A percentile compares a stretch with the other conserved stretches of the same genome.
Evolutionary conservation across 1,139 yeast genomes (phyloP).

Genomic region (Tardiomyces blankii): DNA sequence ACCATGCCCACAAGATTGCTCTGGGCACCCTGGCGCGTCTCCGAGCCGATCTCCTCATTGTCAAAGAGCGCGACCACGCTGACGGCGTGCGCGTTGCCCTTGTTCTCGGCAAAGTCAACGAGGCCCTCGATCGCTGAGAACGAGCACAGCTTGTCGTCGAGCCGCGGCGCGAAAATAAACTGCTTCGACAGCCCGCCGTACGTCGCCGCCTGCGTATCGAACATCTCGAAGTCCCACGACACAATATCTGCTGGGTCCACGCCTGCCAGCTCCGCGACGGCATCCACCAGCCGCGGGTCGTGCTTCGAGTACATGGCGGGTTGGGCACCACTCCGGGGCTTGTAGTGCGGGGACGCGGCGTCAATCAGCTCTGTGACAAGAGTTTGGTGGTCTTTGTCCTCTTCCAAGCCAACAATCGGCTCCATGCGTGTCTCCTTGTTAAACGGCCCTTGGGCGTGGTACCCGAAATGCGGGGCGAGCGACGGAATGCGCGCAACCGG

Average conservation of each 20-base stretch:
- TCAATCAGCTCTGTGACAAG: not conserved
- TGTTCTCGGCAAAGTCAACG: constrained; percentile 20
- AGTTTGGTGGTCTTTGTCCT: not conserved
- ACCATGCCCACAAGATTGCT: constrained; percentile 68
- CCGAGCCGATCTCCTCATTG: constrained; percentile 87
- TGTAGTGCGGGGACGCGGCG: not conserved
- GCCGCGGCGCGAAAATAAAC: constrained; percentile 75
- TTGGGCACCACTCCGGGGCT: constrained; percentile 7
- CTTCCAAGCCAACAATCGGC: constrained; percentile 59
- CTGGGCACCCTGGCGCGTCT: constrained; percentile 87
- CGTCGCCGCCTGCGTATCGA: constrained; percentile 66
- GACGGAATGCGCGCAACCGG: constrained; percentile 84
- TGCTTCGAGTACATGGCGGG: constrained; percentile 54
- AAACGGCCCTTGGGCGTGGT: constrained; percentile 62
- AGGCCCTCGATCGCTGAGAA: constrained; percentile 65
- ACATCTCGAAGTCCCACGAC: constrained; percentile 73
- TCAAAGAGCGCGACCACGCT: constrained; percentile 73
- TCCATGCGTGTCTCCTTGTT: constrained; percentile 73
- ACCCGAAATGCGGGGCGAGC: constrained; percentile 78
- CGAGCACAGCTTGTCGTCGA: constrained; percentile 82
- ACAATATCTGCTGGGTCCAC: constrained; percentile 46
- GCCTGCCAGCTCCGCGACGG: constrained; percentile 52
- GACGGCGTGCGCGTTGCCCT: constrained; percentile 43
- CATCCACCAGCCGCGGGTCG: constrained; percentile 52
- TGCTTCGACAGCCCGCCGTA: constrained; percentile 81